phyloP scores from a whole-genome alignment of 306 rosid species.

The Fragaria iinumae region DNA sequence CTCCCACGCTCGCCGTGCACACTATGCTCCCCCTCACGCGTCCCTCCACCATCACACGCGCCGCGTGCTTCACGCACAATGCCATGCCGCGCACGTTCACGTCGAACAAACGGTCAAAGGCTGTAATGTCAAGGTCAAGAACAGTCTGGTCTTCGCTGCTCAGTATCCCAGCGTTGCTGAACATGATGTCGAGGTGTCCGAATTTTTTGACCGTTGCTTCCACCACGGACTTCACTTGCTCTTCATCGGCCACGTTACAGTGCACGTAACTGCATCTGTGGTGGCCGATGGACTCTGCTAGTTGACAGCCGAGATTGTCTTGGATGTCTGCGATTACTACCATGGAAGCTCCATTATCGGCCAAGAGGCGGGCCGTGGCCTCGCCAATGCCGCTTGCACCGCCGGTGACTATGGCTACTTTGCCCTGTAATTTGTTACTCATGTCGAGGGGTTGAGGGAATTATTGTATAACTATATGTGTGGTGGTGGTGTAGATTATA shows the following conservation, averaged over 20 bases:
- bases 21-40: slow-evolving; percentile 44
- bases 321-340: slow-evolving; percentile 55
- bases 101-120: slow-evolving; percentile 21
- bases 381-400: slow-evolving; percentile 62
- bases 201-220: slow-evolving; percentile 30
- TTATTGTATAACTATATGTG: too few relatives aligned
- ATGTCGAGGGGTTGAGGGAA: background rate
- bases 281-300: slow-evolving; percentile 41
- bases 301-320: slow-evolving; percentile 38
- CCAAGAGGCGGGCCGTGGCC: slow-evolving; percentile 41
- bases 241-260: slow-evolving; percentile 47
- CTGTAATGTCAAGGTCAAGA: slow-evolving; percentile 38
- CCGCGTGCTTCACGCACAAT: slow-evolving; percentile 49
- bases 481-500: too few relatives aligned
- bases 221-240: slow-evolving; percentile 34
- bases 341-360: slow-evolving; percentile 31
- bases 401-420: slow-evolving; percentile 53
- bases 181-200: slow-evolving; percentile 52
- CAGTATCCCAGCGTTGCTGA: slow-evolving; percentile 46
- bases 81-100: slow-evolving; percentile 42
- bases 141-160: slow-evolving; percentile 31
- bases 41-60: slow-evolving; percentile 41
- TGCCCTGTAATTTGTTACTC: slow-evolving; percentile 33
- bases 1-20: slow-evolving; percentile 41
- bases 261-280: slow-evolving; percentile 34